These are phyloP conservation scores for Coccomyxa subellipsoidea DNA, from an alignment of 163 green algal genomes.

Conservation along the genomic window DNA sequence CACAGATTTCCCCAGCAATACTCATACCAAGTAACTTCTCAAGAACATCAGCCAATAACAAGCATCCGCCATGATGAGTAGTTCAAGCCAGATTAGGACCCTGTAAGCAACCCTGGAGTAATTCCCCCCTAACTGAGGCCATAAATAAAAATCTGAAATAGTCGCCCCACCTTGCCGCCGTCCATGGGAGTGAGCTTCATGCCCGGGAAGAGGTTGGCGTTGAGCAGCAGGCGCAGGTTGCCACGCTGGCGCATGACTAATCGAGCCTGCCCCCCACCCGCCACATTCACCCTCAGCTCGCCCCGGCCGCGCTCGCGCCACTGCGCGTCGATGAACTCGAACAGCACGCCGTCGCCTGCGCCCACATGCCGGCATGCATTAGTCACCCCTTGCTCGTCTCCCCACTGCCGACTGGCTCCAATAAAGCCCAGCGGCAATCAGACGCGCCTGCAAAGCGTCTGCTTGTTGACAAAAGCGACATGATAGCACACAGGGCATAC, in stretches of 20 bases:
- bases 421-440: not conserved
- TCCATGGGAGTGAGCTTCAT: conserved; percentile 81
- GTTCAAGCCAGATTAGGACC: too few relatives aligned
- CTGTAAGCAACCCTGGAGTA: too few relatives aligned
- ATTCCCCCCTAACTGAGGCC: not conserved
- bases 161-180: conserved; percentile 49
- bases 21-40: too few relatives aligned
- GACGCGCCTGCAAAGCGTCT: not conserved
- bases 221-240: conserved; percentile 85
- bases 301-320: conserved; percentile 84
- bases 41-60: too few relatives aligned
- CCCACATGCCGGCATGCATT: not conserved
- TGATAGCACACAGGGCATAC: too few relatives aligned
- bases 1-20: too few relatives aligned
- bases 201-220: conserved; percentile 73
- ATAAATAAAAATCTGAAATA: not conserved
- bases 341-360: conserved; percentile 59
- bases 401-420: not conserved
- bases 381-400: not conserved
- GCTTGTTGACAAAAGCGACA: too few relatives aligned
- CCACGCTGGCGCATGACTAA: conserved; percentile 82
- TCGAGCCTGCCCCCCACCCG: conserved; percentile 34
- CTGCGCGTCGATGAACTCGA: conserved; percentile 73
- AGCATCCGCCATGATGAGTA: too few relatives aligned
- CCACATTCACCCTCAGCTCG: conserved; percentile 76